Evolutionary conservation across 495 filamentous ascomycete species (phyloP).

Genomic region (Tuber aestivum): DNA sequence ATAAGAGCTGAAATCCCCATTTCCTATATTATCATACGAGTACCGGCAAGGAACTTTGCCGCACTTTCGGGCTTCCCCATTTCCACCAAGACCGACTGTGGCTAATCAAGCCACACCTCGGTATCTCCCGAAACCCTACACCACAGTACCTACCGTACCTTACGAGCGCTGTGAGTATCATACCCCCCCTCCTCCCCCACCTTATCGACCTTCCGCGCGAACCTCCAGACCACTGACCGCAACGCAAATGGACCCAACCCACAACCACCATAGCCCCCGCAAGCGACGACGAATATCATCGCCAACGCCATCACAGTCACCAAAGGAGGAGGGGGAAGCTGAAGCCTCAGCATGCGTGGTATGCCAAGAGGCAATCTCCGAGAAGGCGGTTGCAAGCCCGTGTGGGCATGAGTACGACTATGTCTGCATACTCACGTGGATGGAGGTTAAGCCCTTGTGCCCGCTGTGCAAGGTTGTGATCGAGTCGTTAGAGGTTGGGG

Average conservation of each 20-base stretch:
- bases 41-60: background rate
- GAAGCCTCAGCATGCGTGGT: conserved; percentile 28
- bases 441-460: conserved; percentile 58
- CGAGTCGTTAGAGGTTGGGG: conserved; percentile 4
- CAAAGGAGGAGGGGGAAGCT: background rate
- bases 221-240: background rate
- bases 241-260: background rate
- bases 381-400: conserved; percentile 29
- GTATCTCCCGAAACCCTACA: background rate
- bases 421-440: conserved; percentile 63
- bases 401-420: conserved; percentile 51
- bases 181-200: background rate
- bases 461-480: conserved; percentile 52
- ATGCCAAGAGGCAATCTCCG: conserved; percentile 38
- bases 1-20: background rate
- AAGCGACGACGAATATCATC: background rate
- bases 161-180: no score
- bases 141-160: background rate
- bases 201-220: background rate
- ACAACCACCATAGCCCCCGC: background rate
- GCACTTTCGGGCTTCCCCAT: background rate
- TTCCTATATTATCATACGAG: background rate
- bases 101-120: background rate
- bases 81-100: background rate
- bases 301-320: background rate